phyloP scores from a whole-genome alignment of 306 rosid species.

The Dalbergia oliveri region DNA sequence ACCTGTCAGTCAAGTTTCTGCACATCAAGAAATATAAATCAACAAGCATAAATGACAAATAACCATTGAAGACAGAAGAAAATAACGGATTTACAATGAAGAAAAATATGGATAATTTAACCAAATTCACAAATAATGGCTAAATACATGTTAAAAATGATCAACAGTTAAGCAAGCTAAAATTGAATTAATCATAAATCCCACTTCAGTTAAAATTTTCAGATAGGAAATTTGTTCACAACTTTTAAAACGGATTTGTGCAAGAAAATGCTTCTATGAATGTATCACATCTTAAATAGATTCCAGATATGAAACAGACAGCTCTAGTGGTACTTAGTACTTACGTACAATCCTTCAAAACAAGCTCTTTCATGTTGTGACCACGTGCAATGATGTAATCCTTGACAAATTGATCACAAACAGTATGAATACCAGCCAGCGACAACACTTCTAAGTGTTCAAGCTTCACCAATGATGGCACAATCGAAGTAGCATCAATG shows the following conservation, averaged over 20 bases:
- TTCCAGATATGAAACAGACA: conserved; percentile 22
- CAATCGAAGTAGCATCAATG: conserved; percentile 59
- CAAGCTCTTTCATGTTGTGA: conserved; percentile 77
- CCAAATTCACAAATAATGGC: conserved; percentile 12
- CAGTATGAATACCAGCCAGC: conserved; percentile 69
- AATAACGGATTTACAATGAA: conserved; percentile 7
- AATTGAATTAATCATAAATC: background rate
- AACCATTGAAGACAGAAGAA: conserved; percentile 29
- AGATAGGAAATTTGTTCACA: background rate
- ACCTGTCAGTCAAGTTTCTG: conserved; percentile 83
- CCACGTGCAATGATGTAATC: conserved; percentile 65
- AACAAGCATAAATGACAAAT: conserved; percentile 33
- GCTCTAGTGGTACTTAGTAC: conserved; percentile 59
- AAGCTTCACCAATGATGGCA: conserved; percentile 72
- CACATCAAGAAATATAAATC: conserved; percentile 47
- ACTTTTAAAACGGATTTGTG: background rate
- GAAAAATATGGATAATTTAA: background rate
- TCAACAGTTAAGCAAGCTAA: background rate
- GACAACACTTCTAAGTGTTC: conserved; percentile 81
- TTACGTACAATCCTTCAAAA: conserved; percentile 76
- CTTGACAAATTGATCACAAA: conserved; percentile 68
- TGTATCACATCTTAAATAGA: conserved; percentile 33
- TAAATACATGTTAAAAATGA: conserved; percentile 22
- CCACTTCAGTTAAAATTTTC: background rate
- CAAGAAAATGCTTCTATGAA: conserved; percentile 2